phyloP scores from a whole-genome alignment of 2,329 filamentous ascomycete species.

The Penicillium olsonii region DNA sequence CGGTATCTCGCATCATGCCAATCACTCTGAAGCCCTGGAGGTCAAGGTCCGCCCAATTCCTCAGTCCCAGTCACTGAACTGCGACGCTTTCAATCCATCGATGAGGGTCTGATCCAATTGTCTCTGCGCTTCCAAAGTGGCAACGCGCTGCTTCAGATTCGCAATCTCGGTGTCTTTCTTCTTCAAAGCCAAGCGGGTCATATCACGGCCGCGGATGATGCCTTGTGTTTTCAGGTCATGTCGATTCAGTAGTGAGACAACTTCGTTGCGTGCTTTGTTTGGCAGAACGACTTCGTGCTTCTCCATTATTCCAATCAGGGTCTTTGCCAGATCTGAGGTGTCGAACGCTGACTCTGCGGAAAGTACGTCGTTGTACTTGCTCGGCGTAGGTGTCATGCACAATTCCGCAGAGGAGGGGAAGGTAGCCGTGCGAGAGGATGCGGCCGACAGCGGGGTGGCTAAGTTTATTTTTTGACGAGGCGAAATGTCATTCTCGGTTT shows the following conservation, averaged over 20 bases:
- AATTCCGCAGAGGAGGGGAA: constrained; percentile 30
- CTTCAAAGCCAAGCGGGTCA: constrained; percentile 62
- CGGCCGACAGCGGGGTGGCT: constrained; percentile 15
- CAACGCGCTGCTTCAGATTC: constrained; percentile 68
- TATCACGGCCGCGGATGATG: constrained; percentile 65
- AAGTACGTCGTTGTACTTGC: constrained; percentile 31
- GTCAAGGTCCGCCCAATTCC: neutral
- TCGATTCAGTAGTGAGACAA: constrained; percentile 51
- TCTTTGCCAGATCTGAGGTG: constrained; percentile 23
- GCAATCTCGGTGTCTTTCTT: constrained; percentile 65
- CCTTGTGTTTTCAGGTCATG: constrained; percentile 63
- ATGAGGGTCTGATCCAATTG: constrained; percentile 55
- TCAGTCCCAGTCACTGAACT: neutral
- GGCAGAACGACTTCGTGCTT: constrained; percentile 36
- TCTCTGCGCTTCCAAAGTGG: constrained; percentile 56
- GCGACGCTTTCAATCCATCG: constrained; percentile 11
- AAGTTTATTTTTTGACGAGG: neutral
- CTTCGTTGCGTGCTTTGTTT: constrained; percentile 34
- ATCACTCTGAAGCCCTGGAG: too few species aligned
- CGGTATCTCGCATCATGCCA: too few species aligned
- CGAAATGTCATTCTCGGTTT: constrained; percentile 19
- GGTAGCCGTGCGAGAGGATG: constrained; percentile 3
- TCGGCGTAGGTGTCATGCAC: constrained; percentile 36
- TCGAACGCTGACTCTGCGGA: constrained; percentile 20
- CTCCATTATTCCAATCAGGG: constrained; percentile 36